Conservation (phyloP, 2,329 filamentous ascomycete genomes). For the Fusarium circinatum region DNA sequence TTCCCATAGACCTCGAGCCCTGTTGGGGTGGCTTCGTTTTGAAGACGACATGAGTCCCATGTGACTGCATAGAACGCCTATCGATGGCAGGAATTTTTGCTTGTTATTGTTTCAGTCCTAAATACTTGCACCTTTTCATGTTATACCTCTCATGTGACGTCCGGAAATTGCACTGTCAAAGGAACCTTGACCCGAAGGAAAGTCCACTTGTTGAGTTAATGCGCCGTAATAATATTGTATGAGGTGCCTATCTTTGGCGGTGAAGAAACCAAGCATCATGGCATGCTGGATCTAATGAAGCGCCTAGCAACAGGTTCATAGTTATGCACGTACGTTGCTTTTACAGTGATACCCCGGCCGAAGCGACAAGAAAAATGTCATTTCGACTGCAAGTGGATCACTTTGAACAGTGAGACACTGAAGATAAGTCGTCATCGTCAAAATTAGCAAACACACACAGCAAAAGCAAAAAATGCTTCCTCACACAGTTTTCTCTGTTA, state of each 20-base stretch:
- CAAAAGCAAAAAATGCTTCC: background rate
- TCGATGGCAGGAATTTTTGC: background rate
- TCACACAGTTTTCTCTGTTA: conserved; percentile 25
- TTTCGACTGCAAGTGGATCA: background rate
- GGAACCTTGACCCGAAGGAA: background rate
- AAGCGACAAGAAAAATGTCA: background rate
- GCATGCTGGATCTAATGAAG: conserved; percentile 5
- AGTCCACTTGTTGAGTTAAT: conserved; percentile 9
- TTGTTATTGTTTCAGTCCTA: background rate
- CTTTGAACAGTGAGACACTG: conserved; percentile 17
- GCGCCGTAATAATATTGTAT: conserved; percentile 2
- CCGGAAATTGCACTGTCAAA: conserved; percentile 1
- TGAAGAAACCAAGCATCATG: conserved; percentile 32
- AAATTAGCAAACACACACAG: background rate
- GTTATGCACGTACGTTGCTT: conserved; percentile 35
- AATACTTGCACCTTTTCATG: background rate
- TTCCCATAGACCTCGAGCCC: background rate
- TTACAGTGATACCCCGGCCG: conserved; percentile 11
- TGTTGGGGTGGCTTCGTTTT: background rate
- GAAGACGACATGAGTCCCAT: background rate
- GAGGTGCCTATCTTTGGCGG: conserved; percentile 30
- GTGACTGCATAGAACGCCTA: background rate
- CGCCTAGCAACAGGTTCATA: conserved; percentile 11
- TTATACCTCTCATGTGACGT: background rate
- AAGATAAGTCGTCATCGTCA: conserved; percentile 7